A percentile compares a stretch with the other conserved stretches of the same genome.
These are phyloP conservation scores for Acacia concinna DNA, from an alignment of 331 rosid genomes.

Conservation along the genomic window DNA sequence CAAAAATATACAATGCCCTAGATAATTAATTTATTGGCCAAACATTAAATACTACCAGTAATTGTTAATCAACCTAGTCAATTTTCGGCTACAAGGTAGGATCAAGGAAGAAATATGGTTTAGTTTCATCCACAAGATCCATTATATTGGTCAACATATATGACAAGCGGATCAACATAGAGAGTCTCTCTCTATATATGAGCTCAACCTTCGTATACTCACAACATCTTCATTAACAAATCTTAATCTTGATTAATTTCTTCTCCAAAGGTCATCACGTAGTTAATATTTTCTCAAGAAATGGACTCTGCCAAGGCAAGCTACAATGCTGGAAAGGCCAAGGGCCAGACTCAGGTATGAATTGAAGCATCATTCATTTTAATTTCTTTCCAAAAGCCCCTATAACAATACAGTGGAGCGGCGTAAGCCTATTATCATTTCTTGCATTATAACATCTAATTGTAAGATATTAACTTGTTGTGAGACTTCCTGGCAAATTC, in stretches of 20 bases:
- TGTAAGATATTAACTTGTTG: too few species aligned
- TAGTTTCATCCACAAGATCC: not conserved
- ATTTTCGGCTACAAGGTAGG: not conserved
- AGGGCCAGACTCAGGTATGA: conserved; percentile 38
- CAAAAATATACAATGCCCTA: too few species aligned
- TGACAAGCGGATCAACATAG: not conserved
- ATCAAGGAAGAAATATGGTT: not conserved
- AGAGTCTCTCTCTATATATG: not conserved
- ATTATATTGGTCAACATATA: not conserved
- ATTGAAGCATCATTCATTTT: not conserved
- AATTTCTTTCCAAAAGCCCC: too few species aligned
- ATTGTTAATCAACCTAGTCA: too few species aligned
- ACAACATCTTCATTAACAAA: not conserved
- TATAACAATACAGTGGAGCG: too few species aligned
- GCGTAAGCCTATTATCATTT: too few species aligned
- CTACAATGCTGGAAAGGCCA: conserved; percentile 40
- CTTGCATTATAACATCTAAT: too few species aligned
- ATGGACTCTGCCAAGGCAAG: conserved; percentile 21
- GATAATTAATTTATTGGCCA: too few species aligned
- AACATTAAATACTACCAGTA: too few species aligned
- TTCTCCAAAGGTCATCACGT: not conserved
- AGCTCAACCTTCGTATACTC: not conserved
- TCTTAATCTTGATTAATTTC: not conserved
- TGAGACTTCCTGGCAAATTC: too few species aligned
- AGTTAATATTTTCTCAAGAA: not conserved